Conservation (phyloP, 805 yeast genomes). For the Yarrowia sp. region DNA sequence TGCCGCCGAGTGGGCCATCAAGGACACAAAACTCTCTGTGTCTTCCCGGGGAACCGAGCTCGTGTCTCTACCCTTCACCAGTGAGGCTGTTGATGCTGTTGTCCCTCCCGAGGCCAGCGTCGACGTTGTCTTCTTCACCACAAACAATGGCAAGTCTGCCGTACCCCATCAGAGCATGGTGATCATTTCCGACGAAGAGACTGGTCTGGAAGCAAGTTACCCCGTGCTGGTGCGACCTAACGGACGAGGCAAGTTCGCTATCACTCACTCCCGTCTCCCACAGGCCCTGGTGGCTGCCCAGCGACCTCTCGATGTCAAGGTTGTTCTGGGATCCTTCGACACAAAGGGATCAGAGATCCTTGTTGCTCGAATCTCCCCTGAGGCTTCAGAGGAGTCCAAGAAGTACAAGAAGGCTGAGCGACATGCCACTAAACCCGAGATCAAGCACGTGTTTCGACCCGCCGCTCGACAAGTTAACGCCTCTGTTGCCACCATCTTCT, state of each 20-base stretch:
- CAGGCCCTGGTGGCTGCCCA: slow-evolving; percentile 32
- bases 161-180: slow-evolving; percentile 23
- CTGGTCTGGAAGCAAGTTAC: slow-evolving; percentile 35
- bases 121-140: slow-evolving; percentile 16
- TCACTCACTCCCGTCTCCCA: slow-evolving; percentile 38
- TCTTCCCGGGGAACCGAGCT: slow-evolving; percentile 3
- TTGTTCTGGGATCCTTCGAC: slow-evolving; percentile 37
- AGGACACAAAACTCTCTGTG: slow-evolving; percentile 13
- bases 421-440: slow-evolving; percentile 53
- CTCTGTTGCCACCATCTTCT: slow-evolving; percentile 51
- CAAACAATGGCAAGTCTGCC: neutral
- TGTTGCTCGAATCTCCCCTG: slow-evolving; percentile 27
- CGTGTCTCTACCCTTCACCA: slow-evolving; percentile 6
- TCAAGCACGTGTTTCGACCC: slow-evolving; percentile 56
- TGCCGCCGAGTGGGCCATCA: slow-evolving; percentile 21
- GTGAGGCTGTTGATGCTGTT: neutral
- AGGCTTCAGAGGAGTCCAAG: slow-evolving; percentile 23
- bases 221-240: slow-evolving; percentile 35
- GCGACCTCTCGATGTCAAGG: slow-evolving; percentile 30
- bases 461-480: slow-evolving; percentile 54
- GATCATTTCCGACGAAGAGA: neutral
- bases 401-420: slow-evolving; percentile 26
- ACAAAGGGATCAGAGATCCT: slow-evolving; percentile 29
- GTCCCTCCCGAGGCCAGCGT: slow-evolving; percentile 4
- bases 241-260: slow-evolving; percentile 37